These are phyloP conservation scores for Saprolegnia diclina DNA, from an alignment of 352 stramenopile species.

Conservation along the genomic window DNA sequence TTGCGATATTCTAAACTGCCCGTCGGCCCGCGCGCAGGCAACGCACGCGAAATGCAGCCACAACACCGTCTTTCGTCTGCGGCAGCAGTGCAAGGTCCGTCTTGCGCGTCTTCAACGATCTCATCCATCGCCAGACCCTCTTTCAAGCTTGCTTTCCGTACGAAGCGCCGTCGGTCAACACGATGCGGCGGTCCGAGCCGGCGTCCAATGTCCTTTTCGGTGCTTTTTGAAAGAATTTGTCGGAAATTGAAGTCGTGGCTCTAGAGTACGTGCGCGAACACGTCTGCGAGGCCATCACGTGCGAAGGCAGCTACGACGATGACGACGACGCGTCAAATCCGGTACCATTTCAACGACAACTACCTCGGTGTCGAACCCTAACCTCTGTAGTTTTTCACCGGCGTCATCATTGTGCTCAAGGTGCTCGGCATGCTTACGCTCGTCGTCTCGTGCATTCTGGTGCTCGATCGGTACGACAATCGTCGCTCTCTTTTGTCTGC, in stretches of 20 bases:
- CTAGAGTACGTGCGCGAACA: slow-evolving; percentile 1
- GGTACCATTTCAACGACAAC: not conserved
- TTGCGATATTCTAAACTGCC: slow-evolving; percentile 26
- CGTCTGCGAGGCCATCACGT: slow-evolving; percentile 22
- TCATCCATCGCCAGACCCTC: not conserved
- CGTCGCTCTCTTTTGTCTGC: not conserved
- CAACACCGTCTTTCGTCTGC: slow-evolving; percentile 2
- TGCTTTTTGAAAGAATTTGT: not conserved
- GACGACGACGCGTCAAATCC: not conserved
- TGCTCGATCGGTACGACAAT: slow-evolving; percentile 15
- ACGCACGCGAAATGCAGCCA: slow-evolving; percentile 26
- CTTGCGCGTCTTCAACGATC: not conserved
- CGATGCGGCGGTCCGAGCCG: slow-evolving; percentile 20
- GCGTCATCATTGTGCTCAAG: not conserved
- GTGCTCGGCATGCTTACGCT: not conserved
- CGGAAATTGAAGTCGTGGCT: not conserved
- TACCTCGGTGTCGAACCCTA: no score
- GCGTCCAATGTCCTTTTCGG: slow-evolving; percentile 10
- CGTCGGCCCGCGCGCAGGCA: not conserved
- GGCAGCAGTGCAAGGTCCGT: slow-evolving; percentile 18
- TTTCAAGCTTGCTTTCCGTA: slow-evolving; percentile 26
- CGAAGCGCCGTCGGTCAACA: slow-evolving; percentile 16
- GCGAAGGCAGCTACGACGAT: slow-evolving; percentile 5
- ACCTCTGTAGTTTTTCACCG: not conserved
- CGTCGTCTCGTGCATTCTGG: not conserved